Evolutionary conservation across 164 flowering plant species (phyloP).

Genomic region (Hamamelis virginiana): DNA sequence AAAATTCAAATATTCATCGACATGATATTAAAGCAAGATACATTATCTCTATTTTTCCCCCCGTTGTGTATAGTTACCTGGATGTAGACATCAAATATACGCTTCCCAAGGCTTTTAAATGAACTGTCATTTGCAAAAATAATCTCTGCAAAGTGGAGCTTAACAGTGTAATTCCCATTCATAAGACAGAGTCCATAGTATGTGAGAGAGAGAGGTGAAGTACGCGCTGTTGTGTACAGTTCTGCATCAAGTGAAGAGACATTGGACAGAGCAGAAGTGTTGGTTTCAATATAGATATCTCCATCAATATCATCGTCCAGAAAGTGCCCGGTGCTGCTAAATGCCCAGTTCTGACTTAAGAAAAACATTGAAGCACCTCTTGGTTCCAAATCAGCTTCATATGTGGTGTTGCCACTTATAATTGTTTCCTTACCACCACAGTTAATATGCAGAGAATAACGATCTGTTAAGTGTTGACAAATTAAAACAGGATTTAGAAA

Average conservation of each 20-base stretch:
- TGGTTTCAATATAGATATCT: slow-evolving; percentile 45
- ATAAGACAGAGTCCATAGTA: slow-evolving; percentile 77
- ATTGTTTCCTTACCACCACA: slow-evolving; percentile 63
- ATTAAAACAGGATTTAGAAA: not conserved
- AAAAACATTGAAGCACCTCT: slow-evolving; percentile 73
- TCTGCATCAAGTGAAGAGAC: slow-evolving; percentile 21
- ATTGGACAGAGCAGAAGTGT: slow-evolving; percentile 41
- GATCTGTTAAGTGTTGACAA: slow-evolving; percentile 31
- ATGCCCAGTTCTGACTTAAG: slow-evolving; percentile 59
- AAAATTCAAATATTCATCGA: not conserved
- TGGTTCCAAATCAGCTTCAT: slow-evolving; percentile 55
- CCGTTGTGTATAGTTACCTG: slow-evolving; percentile 33
- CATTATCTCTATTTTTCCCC: not conserved
- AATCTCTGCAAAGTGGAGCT: slow-evolving; percentile 84
- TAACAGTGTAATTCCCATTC: slow-evolving; percentile 75
- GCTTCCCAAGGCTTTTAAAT: slow-evolving; percentile 62
- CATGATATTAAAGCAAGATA: not conserved
- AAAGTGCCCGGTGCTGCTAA: slow-evolving; percentile 83
- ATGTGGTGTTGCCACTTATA: slow-evolving; percentile 30
- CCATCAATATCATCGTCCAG: slow-evolving; percentile 62
- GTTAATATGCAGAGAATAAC: slow-evolving; percentile 56
- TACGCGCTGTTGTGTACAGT: slow-evolving; percentile 61
- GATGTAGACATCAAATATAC: slow-evolving; percentile 69
- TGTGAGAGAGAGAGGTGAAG: slow-evolving; percentile 72
- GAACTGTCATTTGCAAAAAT: slow-evolving; percentile 47